phyloP scores from a whole-genome alignment of 257 asterid species.

The Nicotiana tabacum region DNA sequence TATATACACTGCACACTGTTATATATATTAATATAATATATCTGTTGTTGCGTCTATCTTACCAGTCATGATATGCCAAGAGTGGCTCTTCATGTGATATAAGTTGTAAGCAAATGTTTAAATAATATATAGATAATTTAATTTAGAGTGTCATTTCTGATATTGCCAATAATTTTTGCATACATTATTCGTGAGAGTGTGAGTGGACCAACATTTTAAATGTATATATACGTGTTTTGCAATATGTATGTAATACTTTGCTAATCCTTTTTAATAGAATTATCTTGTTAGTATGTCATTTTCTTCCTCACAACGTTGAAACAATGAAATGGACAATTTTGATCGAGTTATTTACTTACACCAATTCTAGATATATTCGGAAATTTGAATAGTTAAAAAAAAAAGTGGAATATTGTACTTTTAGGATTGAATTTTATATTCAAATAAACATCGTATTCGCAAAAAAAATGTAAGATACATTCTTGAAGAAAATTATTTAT shows the following conservation, averaged over 20 bases:
- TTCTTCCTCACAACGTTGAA: background rate
- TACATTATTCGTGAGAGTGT: background rate
- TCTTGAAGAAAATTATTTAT: too few relatives aligned
- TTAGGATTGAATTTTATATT: background rate
- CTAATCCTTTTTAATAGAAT: too few relatives aligned
- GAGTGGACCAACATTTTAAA: background rate
- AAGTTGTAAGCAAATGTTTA: background rate
- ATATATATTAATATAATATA: background rate
- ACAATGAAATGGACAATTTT: background rate
- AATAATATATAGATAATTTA: background rate
- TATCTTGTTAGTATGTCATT: background rate
- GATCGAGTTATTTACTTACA: background rate
- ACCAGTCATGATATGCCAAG: background rate
- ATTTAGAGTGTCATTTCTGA: background rate
- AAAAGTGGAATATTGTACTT: background rate
- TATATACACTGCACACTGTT: conserved; percentile 27
- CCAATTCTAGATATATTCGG: background rate
- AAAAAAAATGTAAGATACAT: too few relatives aligned
- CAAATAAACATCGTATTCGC: too few relatives aligned
- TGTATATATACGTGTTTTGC: background rate
- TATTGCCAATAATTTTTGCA: background rate
- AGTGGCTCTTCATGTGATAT: background rate
- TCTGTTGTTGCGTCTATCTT: background rate
- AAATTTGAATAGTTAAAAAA: background rate
- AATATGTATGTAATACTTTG: background rate